A percentile compares a stretch with the other conserved stretches of the same genome.
Conservation (phyloP, 2,329 filamentous ascomycete species). For the Fusarium sterilihyphosum region DNA sequence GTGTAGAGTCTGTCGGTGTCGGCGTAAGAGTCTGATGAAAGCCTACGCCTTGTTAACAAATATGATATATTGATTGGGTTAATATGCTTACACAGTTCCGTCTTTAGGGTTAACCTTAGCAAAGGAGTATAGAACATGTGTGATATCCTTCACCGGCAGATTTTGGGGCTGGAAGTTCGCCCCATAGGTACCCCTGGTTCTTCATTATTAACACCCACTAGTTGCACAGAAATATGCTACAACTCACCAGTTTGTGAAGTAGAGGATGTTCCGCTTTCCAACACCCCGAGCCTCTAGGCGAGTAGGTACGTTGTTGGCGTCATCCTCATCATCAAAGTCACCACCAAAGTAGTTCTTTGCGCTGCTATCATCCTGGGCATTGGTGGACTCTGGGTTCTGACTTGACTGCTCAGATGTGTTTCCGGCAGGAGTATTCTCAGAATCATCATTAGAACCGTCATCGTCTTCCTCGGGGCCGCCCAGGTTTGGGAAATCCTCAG, state of each 20-base stretch:
- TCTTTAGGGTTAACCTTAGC: constrained; percentile 54
- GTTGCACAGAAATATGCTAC: neutral
- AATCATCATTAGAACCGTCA: neutral
- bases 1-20: constrained; percentile 75
- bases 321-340: constrained; percentile 13
- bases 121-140: constrained; percentile 75
- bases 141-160: constrained; percentile 74
- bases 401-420: neutral
- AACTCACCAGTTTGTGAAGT: constrained; percentile 65
- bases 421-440: neutral
- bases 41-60: neutral
- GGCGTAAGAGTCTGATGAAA: constrained; percentile 49
- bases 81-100: constrained; percentile 57
- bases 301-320: constrained; percentile 8
- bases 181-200: constrained; percentile 71
- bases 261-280: constrained; percentile 54
- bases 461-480: constrained; percentile 7
- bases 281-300: constrained; percentile 24
- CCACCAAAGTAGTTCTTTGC: constrained; percentile 19
- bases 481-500: constrained; percentile 14
- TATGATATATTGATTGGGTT: no score
- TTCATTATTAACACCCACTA: constrained; percentile 42
- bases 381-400: neutral
- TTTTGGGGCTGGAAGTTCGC: constrained; percentile 77
- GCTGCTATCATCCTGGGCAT: neutral